These are phyloP conservation scores for Polymyxa betae DNA, from an alignment of 208 protist genomes.

Conservation along the genomic window DNA sequence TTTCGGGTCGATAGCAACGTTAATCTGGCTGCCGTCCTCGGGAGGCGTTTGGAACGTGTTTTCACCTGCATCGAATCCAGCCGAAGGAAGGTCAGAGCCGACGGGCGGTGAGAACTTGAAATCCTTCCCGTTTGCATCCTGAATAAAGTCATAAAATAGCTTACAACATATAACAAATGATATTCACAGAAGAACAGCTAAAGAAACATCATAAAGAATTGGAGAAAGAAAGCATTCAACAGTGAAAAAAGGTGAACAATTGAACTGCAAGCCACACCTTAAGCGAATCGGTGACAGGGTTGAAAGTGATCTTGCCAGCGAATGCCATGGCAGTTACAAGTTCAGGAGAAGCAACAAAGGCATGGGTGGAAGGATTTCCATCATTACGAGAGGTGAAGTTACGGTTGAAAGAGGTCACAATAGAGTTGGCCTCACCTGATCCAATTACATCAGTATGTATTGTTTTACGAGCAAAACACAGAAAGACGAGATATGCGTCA, in stretches of 20 bases:
- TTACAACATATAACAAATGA: neutral
- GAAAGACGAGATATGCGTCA: constrained; percentile 30
- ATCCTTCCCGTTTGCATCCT: neutral
- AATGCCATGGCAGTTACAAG: constrained; percentile 76
- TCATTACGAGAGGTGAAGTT: constrained; percentile 84
- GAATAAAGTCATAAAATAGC: neutral
- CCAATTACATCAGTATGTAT: too few species aligned
- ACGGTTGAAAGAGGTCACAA: constrained; percentile 85
- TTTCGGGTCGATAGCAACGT: constrained; percentile 72
- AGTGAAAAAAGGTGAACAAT: constrained; percentile 1
- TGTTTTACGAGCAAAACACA: neutral
- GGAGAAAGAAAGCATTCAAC: constrained; percentile 9
- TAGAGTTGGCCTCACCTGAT: constrained; percentile 76
- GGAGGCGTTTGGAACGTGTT: constrained; percentile 75
- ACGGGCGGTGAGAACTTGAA: constrained; percentile 71
- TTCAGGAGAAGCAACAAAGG: constrained; percentile 84
- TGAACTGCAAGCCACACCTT: too few species aligned
- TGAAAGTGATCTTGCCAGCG: constrained; percentile 77
- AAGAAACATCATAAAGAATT: neutral
- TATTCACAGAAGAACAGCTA: constrained; percentile 42
- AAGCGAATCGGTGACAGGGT: constrained; percentile 76
- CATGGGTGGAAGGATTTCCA: constrained; percentile 79
- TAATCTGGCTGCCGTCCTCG: constrained; percentile 60
- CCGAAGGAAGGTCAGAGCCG: constrained; percentile 72
- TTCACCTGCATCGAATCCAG: constrained; percentile 73